These are phyloP conservation scores for Botrytis medusae DNA, from an alignment of 2,329 filamentous ascomycete genomes.

Conservation along the genomic window DNA sequence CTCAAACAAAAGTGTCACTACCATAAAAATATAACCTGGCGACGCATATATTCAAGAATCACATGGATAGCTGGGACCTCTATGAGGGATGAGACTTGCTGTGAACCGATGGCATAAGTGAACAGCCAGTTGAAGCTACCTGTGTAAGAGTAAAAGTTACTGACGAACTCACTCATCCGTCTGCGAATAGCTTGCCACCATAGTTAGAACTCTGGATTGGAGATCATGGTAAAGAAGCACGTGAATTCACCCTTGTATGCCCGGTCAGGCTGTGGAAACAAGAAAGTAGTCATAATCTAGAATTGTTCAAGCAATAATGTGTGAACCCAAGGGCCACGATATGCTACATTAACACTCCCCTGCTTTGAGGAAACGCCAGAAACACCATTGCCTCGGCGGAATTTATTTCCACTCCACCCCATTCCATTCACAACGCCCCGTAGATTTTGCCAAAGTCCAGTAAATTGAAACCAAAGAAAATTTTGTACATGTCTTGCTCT, in stretches of 20 bases:
- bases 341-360: constrained; percentile 13
- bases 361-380: constrained; percentile 12
- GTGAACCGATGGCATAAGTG: neutral
- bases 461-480: constrained; percentile 7
- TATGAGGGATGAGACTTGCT: neutral
- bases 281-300: neutral
- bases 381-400: constrained; percentile 23
- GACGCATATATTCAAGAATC: neutral
- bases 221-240: neutral
- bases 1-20: neutral
- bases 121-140: neutral
- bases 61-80: neutral
- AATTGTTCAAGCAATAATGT: neutral
- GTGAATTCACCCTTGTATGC: neutral
- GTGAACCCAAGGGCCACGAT: neutral
- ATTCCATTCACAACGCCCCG: constrained; percentile 4
- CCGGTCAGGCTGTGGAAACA: neutral
- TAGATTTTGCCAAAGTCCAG: constrained; percentile 5
- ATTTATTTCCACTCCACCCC: constrained; percentile 2
- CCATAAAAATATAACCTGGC: neutral
- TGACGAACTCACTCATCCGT: neutral
- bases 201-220: neutral
- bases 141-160: neutral
- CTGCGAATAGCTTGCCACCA: neutral
- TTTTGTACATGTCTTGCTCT: constrained; percentile 19